phyloP scores from a whole-genome alignment of 164 flowering plant genomes.

The Magnolia sinica region DNA sequence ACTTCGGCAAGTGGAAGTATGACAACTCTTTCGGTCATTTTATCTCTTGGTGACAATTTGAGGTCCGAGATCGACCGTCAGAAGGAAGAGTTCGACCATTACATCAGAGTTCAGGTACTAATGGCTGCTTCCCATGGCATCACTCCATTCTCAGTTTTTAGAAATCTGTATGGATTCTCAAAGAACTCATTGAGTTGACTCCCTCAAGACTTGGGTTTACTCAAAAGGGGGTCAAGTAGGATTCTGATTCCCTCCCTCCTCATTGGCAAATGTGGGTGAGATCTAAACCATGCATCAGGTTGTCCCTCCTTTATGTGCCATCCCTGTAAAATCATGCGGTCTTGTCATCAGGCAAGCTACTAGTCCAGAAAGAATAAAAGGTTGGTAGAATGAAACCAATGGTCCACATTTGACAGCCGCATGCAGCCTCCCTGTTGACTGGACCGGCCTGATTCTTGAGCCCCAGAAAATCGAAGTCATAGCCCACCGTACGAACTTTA shows the following conservation, averaged over 20 bases:
- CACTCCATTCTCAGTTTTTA: not conserved
- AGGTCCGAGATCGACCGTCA: conserved; percentile 64
- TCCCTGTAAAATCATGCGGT: too few relatives aligned
- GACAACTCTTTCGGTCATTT: conserved; percentile 45
- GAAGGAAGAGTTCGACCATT: conserved; percentile 68
- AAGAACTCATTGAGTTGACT: not conserved
- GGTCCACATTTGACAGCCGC: too few relatives aligned
- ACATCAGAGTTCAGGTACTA: conserved; percentile 65
- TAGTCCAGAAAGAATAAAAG: too few relatives aligned
- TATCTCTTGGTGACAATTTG: conserved; percentile 51
- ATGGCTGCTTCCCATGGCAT: not conserved
- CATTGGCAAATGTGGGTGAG: not conserved
- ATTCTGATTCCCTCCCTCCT: not conserved
- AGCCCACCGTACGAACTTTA: too few relatives aligned
- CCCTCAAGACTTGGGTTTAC: not conserved
- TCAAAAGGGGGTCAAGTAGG: not conserved
- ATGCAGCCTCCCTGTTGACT: too few relatives aligned
- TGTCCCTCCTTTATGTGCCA: not conserved
- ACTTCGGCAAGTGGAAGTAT: conserved; percentile 72
- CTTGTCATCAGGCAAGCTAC: too few relatives aligned
- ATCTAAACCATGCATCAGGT: not conserved
- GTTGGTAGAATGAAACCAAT: too few relatives aligned
- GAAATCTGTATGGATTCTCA: not conserved
- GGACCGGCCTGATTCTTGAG: too few relatives aligned
- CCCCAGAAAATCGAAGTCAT: too few relatives aligned